A percentile compares a stretch with the other conserved stretches of the same genome.
These are phyloP conservation scores for Primulina eburnea DNA, from an alignment of 257 asterid genomes.

Conservation along the genomic window DNA sequence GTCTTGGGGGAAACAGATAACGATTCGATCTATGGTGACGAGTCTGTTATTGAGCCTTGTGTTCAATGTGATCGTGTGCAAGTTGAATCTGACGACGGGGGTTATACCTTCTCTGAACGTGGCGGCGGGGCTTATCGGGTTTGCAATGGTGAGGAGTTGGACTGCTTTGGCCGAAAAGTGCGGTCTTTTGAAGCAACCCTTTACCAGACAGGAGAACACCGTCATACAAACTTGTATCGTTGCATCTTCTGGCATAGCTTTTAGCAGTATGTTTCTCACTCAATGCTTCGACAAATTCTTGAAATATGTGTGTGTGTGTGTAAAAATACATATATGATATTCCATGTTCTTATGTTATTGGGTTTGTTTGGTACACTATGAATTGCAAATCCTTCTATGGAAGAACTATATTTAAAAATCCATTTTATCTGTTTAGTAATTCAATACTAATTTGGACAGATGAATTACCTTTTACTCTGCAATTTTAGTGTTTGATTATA, in stretches of 20 bases:
- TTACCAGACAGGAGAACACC: constrained; percentile 73
- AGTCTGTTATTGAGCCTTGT: constrained; percentile 44
- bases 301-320: too few relatives aligned
- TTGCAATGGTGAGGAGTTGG: constrained; percentile 47
- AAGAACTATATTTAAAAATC: too few relatives aligned
- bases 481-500: too few relatives aligned
- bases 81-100: constrained; percentile 70
- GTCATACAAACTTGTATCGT: constrained; percentile 69
- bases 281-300: not conserved
- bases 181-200: constrained; percentile 58
- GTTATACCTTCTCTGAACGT: constrained; percentile 69
- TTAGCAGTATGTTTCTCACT: constrained; percentile 44
- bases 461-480: too few relatives aligned
- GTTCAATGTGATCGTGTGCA: constrained; percentile 63
- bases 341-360: not conserved
- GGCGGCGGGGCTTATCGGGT: constrained; percentile 73
- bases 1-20: constrained; percentile 53
- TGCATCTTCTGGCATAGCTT: constrained; percentile 81
- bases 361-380: too few relatives aligned
- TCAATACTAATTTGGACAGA: too few relatives aligned
- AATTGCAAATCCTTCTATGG: too few relatives aligned
- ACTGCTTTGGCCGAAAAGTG: constrained; percentile 29
- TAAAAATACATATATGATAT: too few relatives aligned
- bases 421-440: too few relatives aligned
- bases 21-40: constrained; percentile 42